Conservation (phyloP, 176 grass and related monocot genomes). For the sorghum (Sorghum bicolor) region Sorghum_bicolor_NCBIv3 NC_012870.2:51300501-51301000, state of each 20-base stretch:
- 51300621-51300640: neutral
- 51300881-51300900: neutral
- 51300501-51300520: neutral
- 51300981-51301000: neutral
- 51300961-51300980: neutral
- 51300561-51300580: neutral
- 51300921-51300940: neutral
- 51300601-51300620: neutral
- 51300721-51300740: neutral
- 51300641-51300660: neutral
- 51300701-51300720: neutral
- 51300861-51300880: neutral
- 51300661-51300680: neutral
- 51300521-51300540: neutral
- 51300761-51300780: neutral
- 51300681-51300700: neutral
- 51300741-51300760: neutral
- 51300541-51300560: neutral
- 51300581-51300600: neutral
- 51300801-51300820: neutral
- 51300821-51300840: neutral
- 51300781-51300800: neutral
- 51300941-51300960: neutral
- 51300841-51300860: neutral
- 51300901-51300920: neutral